phyloP scores from a whole-genome alignment of 768 basidiomycete genomes.

The Suillus weaverae region DNA sequence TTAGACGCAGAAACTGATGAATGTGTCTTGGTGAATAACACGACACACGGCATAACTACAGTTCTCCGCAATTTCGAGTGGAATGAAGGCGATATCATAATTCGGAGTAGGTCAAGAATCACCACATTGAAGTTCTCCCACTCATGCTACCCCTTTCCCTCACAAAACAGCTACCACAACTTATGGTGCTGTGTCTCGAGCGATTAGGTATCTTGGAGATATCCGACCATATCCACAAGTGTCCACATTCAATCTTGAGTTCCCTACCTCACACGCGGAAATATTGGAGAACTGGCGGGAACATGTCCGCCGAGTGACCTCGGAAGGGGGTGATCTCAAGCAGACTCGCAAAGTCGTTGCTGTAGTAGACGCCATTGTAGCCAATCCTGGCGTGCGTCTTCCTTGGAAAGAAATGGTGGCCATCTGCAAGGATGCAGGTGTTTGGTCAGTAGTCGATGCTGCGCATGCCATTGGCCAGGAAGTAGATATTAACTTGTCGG shows the following conservation, averaged over 20 bases:
- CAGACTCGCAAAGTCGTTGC: conserved; percentile 54
- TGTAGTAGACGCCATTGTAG: conserved; percentile 66
- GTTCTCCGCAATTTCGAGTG: conserved; percentile 68
- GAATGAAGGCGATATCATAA: conserved; percentile 65
- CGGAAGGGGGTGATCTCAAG: conserved; percentile 18
- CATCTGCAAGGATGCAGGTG: conserved; percentile 59
- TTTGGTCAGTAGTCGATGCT: conserved; percentile 73
- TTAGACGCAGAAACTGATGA: conserved; percentile 58
- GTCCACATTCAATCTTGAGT: conserved; percentile 49
- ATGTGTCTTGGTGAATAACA: conserved; percentile 45
- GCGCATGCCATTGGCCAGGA: conserved; percentile 82
- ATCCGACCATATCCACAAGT: conserved; percentile 50
- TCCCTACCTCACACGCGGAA: conserved; percentile 55
- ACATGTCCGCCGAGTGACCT: conserved; percentile 34
- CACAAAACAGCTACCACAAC: conserved; percentile 50
- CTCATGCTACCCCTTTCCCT: not conserved
- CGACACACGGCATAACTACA: conserved; percentile 50
- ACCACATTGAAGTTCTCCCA: conserved; percentile 3
- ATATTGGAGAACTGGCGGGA: conserved; percentile 52
- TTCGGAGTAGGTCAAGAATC: conserved; percentile 47
- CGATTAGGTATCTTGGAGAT: conserved; percentile 58
- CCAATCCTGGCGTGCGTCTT: conserved; percentile 58
- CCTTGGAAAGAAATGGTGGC: conserved; percentile 74
- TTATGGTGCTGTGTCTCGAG: conserved; percentile 54
- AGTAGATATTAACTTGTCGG: conserved; percentile 54